Evolutionary conservation across 2,329 filamentous ascomycete species (phyloP).

Genomic region (Colletotrichum sansevieriae): DNA sequence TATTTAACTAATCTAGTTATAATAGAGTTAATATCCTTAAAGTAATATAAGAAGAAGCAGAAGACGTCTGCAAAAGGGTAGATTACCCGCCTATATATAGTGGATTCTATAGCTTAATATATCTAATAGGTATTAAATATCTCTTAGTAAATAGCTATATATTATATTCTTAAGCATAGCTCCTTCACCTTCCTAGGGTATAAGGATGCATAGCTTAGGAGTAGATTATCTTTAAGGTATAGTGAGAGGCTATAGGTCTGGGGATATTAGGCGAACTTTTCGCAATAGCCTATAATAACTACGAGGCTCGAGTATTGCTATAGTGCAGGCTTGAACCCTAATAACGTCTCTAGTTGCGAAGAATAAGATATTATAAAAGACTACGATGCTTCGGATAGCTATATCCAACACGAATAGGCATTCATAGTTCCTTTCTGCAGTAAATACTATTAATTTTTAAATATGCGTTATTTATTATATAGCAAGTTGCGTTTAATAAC

Average conservation of each 20-base stretch:
- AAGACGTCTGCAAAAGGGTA: conserved; percentile 4
- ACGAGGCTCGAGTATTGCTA: not conserved
- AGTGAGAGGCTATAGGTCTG: not conserved
- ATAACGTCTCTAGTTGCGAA: not conserved
- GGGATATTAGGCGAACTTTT: not conserved
- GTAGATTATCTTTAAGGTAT: not conserved
- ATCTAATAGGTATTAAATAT: not conserved
- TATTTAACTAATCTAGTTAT: not conserved
- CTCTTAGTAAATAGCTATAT: not conserved
- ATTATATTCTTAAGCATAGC: not conserved
- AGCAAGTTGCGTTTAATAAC: not conserved
- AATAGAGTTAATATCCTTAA: not conserved
- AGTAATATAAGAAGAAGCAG: not conserved
- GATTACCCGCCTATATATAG: not conserved
- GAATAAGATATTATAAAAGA: not conserved
- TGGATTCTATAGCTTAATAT: not conserved
- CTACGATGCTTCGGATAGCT: not conserved
- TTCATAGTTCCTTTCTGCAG: not conserved
- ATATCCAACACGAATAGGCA: not conserved
- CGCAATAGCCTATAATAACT: not conserved
- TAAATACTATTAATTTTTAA: not conserved
- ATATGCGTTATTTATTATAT: not conserved
- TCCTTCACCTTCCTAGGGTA: conserved; percentile 2
- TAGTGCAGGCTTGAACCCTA: not conserved
- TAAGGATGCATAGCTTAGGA: not conserved